phyloP scores from a whole-genome alignment of 805 yeast genomes.

The Candida sphagnicola region DNA sequence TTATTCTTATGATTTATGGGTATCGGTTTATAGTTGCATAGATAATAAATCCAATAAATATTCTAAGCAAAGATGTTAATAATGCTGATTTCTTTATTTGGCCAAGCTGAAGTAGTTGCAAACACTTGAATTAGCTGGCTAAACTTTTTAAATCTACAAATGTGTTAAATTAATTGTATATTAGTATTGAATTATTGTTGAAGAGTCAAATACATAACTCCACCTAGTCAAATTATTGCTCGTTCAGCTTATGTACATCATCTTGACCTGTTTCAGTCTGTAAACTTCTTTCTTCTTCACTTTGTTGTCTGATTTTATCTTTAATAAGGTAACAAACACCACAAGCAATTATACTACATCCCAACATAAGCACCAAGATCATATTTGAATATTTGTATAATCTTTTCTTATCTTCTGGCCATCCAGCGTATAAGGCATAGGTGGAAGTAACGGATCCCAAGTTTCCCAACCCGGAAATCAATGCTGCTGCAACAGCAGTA shows the following conservation, averaged over 20 bases:
- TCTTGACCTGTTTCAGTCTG: background rate
- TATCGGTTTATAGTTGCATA: background rate
- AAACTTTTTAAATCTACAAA: too few relatives aligned
- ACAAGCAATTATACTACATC: conserved; percentile 58
- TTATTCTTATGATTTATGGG: background rate
- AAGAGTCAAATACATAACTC: too few relatives aligned
- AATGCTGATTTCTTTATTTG: background rate
- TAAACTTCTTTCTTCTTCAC: background rate
- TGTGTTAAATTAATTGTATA: too few relatives aligned
- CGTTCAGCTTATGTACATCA: background rate
- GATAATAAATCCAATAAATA: background rate
- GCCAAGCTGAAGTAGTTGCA: too few relatives aligned
- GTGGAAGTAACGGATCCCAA: conserved; percentile 81
- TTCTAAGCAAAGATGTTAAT: background rate
- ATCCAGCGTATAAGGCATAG: conserved; percentile 78
- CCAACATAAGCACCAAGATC: conserved; percentile 76
- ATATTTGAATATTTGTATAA: conserved; percentile 67
- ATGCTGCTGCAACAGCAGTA: conserved; percentile 72
- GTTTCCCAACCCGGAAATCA: conserved; percentile 82
- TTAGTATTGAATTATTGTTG: too few relatives aligned
- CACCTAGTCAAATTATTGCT: too few relatives aligned
- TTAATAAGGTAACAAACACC: conserved; percentile 27
- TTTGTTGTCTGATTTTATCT: conserved; percentile 20
- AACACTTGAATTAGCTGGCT: too few relatives aligned
- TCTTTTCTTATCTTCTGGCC: conserved; percentile 71